These are phyloP conservation scores for Castanospermum australe DNA, from an alignment of 306 rosid species.

Conservation along the genomic window DNA sequence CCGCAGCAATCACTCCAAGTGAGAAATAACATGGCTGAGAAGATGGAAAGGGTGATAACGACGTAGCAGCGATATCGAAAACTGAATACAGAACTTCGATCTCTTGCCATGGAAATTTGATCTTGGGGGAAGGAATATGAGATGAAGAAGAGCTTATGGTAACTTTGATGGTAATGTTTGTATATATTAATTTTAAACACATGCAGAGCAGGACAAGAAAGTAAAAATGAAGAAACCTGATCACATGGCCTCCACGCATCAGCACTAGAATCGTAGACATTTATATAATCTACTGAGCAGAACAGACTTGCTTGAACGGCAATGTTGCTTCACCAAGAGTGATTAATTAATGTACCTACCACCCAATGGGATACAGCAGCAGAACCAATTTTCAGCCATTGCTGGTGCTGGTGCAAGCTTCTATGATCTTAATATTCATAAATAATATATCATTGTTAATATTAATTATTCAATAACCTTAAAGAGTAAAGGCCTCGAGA, in stretches of 20 bases:
- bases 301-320: conserved; percentile 31
- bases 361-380: not conserved
- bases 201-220: conserved; percentile 16
- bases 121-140: not conserved
- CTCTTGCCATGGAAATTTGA: conserved; percentile 48
- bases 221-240: conserved; percentile 10
- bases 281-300: not conserved
- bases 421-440: not conserved
- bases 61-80: conserved; percentile 38
- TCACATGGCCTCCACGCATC: conserved; percentile 31
- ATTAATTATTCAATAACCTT: not conserved
- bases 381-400: not conserved
- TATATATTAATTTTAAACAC: not conserved
- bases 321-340: conserved; percentile 3
- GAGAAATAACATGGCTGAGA: conserved; percentile 41
- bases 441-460: not conserved
- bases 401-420: not conserved
- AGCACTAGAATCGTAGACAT: not conserved
- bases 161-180: not conserved
- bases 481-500: conserved; percentile 53
- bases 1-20: conserved; percentile 48
- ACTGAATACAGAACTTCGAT: conserved; percentile 31
- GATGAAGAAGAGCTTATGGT: not conserved
- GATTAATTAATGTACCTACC: not conserved
- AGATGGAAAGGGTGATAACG: conserved; percentile 35